Percentiles rank a stretch among this genome's conserved stretches.
phyloP scores from a whole-genome alignment of 169 alveolate genomes.

The Babesia bigemina region DNA sequence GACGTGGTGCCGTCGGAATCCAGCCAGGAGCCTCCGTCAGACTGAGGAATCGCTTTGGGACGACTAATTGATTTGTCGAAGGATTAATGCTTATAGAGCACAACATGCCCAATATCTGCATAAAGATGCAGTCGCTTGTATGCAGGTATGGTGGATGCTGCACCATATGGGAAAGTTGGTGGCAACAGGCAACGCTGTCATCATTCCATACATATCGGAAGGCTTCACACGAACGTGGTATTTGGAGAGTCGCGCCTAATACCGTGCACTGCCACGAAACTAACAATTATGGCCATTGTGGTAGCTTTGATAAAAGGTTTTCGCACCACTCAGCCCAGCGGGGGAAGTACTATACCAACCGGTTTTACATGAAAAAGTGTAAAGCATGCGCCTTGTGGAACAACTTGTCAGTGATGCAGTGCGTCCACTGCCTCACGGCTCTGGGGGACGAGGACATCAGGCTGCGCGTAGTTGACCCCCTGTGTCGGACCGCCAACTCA shows the following conservation, averaged over 20 bases:
- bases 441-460: conserved; percentile 58
- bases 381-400: conserved; percentile 49
- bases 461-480: conserved; percentile 55
- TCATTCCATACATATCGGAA: too few relatives aligned
- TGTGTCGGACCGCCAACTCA: conserved; percentile 40
- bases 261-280: too few relatives aligned
- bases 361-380: conserved; percentile 66
- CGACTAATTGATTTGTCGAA: background rate
- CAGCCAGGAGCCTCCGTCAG: too few relatives aligned
- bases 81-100: background rate
- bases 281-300: too few relatives aligned
- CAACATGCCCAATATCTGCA: background rate
- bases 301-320: conserved; percentile 6
- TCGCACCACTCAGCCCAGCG: conserved; percentile 57
- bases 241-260: too few relatives aligned
- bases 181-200: too few relatives aligned
- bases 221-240: too few relatives aligned
- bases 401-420: conserved; percentile 39
- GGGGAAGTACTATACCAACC: conserved; percentile 60
- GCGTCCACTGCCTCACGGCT: conserved; percentile 40
- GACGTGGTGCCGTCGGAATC: background rate
- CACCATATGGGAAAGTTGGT: too few relatives aligned
- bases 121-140: too few relatives aligned
- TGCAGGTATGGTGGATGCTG: too few relatives aligned
- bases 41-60: background rate